Evolutionary conservation across 1,284 basidiomycete species (phyloP).

Genomic region (Cerioporus squamosus): DNA sequence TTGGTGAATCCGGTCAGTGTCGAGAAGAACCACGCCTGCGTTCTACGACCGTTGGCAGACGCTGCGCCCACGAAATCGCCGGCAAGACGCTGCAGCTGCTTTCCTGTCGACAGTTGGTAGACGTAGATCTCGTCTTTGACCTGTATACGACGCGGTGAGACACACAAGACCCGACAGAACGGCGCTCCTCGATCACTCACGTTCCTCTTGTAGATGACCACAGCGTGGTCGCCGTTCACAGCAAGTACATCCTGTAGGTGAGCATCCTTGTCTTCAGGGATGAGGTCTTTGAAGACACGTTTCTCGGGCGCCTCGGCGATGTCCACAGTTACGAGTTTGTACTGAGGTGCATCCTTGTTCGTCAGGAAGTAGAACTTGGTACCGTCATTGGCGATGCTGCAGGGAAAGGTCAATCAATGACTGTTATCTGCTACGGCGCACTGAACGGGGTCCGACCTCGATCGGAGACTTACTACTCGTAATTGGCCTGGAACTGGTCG

Average conservation of each 20-base stretch:
- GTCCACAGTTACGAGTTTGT: constrained; percentile 73
- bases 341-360: constrained; percentile 66
- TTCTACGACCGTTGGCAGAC: constrained; percentile 54
- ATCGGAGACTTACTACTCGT: constrained; percentile 53
- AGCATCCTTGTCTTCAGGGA: constrained; percentile 75
- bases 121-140: constrained; percentile 86
- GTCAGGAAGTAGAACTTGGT: constrained; percentile 68
- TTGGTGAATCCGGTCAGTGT: constrained; percentile 74
- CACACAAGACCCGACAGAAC: neutral
- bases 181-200: constrained; percentile 42
- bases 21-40: constrained; percentile 72
- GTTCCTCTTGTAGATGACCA: constrained; percentile 75
- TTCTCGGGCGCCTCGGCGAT: constrained; percentile 50
- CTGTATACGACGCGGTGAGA: constrained; percentile 36
- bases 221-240: constrained; percentile 63
- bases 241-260: constrained; percentile 56
- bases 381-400: constrained; percentile 72
- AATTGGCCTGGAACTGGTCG: constrained; percentile 66
- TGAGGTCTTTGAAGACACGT: constrained; percentile 59
- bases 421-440: neutral
- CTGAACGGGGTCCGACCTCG: neutral
- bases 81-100: constrained; percentile 60
- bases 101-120: constrained; percentile 63
- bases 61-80: constrained; percentile 76
- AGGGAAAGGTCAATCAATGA: neutral